Evolutionary conservation across 2,329 filamentous ascomycete genomes (phyloP), one percentile per base, ranked within the genome.

Genomic region (Trichoderma sp.): DNA sequence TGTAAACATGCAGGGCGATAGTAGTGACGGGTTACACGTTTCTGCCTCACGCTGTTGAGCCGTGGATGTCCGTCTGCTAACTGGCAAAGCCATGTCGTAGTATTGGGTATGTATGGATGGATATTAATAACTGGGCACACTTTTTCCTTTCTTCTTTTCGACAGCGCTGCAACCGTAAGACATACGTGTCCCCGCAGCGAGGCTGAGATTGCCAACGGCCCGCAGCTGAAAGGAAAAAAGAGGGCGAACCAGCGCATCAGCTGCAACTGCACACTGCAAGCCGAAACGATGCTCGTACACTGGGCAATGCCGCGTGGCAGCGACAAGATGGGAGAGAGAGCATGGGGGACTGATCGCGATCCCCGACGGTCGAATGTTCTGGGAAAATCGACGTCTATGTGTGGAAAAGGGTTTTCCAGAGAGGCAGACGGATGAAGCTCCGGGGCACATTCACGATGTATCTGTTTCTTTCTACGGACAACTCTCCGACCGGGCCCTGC

Each of bases 121-220:
- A 39, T 39, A 39, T 39, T 39, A 39, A 39, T 39, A 14, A 39
- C 34, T 39, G 34, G 34, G 34, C 34, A 39, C 30, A 14, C 34
- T 12, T 14, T 34, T 34, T 7, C 5, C 7, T 28, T 28, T 6
- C 28, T 3, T 28, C 28, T 34, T 34, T 34, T 34, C 7, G 10
- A 39, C 24, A 21, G 21, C 7, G 9, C 6, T 21, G 6, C 28
- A 55, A n/a, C 34, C 43, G 45, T 57, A 26, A 43, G 54, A 56
- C 34, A 62, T 62, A 62, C 59, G 59, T 62, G 59, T 52, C 51
- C 24, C 47, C 51, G 48, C 59, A 62, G 59, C 59, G 24, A 48
- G 44, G 57, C 57, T 34, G 59, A 52, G 28, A 51, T 39, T 39
- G 10, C 34, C 34, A 39, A 39, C 34, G 34, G 21, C 48, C 47